These are phyloP conservation scores for Fragaria iinumae DNA, from an alignment of 306 rosid species.

Conservation along the genomic window DNA sequence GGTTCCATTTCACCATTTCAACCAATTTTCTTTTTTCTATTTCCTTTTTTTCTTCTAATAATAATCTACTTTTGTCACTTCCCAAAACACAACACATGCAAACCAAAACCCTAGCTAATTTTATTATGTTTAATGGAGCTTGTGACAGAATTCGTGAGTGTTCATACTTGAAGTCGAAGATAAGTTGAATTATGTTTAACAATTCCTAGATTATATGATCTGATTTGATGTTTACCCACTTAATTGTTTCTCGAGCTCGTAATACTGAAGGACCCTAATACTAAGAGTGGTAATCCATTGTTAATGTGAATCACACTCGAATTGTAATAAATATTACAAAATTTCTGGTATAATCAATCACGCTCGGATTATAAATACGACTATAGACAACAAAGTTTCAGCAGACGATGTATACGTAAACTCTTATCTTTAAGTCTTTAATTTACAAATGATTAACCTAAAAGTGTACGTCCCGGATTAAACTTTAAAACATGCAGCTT, in stretches of 20 bases:
- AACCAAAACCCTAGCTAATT: too few relatives aligned
- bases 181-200: slow-evolving; percentile 8
- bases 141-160: neutral
- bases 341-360: too few relatives aligned
- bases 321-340: neutral
- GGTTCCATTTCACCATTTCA: slow-evolving; percentile 40
- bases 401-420: neutral
- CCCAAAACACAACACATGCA: neutral
- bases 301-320: neutral
- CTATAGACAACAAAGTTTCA: neutral
- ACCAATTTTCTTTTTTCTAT: too few relatives aligned
- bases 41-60: neutral
- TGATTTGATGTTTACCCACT: slow-evolving; percentile 4
- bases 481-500: neutral
- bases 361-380: neutral
- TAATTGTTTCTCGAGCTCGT: neutral
- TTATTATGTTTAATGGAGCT: too few relatives aligned
- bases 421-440: neutral
- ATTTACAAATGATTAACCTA: too few relatives aligned
- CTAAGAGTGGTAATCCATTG: neutral
- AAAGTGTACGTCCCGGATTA: neutral
- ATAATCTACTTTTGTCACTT: neutral
- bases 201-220: neutral
- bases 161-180: slow-evolving; percentile 16
- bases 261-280: neutral